Conservation (phyloP, 2,329 filamentous ascomycete genomes). For the Madurella fahalii region DNA sequence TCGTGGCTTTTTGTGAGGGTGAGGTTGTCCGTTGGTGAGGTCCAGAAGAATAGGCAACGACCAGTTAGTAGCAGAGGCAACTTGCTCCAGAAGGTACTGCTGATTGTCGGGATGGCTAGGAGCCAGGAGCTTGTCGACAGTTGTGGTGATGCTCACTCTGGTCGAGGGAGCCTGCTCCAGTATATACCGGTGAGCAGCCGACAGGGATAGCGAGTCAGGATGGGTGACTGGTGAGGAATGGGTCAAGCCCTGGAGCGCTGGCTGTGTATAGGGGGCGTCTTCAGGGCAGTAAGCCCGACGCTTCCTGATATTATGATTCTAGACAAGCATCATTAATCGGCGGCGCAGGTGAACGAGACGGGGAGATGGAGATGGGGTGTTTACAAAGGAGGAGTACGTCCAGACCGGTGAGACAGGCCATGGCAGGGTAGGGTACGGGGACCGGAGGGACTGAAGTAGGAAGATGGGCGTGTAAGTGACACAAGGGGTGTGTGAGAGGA, state of each 20-base stretch:
- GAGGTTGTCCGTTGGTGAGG: conserved; percentile 21
- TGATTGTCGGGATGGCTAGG: conserved; percentile 19
- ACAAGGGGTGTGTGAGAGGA: conserved; percentile 14
- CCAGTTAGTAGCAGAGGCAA: conserved; percentile 33
- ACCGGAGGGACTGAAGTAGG: conserved; percentile 23
- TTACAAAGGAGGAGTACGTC: conserved; percentile 10
- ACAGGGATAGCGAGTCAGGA: conserved; percentile 28
- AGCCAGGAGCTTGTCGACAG: conserved; percentile 20
- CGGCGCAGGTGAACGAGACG: conserved; percentile 32
- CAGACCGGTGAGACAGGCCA: conserved; percentile 27
- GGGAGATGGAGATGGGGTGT: conserved; percentile 22
- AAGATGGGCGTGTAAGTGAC: conserved; percentile 21
- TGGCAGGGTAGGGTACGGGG: conserved; percentile 15
- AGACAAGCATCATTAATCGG: conserved; percentile 39
- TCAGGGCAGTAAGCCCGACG: conserved; percentile 41
- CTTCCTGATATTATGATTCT: conserved; percentile 39
- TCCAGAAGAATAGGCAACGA: conserved; percentile 29
- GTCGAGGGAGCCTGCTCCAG: conserved; percentile 24
- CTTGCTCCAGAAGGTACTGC: conserved; percentile 32
- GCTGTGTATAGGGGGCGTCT: conserved; percentile 36
- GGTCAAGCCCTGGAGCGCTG: conserved; percentile 33
- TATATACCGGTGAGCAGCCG: conserved; percentile 25
- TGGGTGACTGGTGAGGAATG: conserved; percentile 18
- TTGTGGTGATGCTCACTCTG: conserved; percentile 18
- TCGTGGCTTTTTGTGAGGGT: conserved; percentile 28